Percentiles rank a stretch among this genome's conserved stretches.
These are phyloP conservation scores for Calonectria crousiana DNA, from an alignment of 2,329 filamentous ascomycete genomes.

Conservation along the genomic window DNA sequence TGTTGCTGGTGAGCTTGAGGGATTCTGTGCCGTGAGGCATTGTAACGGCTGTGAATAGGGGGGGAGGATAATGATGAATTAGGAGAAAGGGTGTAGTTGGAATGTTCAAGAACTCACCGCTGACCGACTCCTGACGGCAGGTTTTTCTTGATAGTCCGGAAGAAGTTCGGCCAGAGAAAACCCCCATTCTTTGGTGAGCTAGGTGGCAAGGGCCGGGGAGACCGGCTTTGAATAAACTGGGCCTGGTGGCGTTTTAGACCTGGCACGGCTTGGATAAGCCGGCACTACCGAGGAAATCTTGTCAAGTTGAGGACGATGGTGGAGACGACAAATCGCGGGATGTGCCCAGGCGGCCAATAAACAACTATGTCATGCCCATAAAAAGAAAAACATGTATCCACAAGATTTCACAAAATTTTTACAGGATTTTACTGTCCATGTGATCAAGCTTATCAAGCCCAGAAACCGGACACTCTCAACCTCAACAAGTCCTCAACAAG, in stretches of 20 bases:
- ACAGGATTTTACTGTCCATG: neutral
- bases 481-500: neutral
- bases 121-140: conserved; percentile 31
- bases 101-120: conserved; percentile 35
- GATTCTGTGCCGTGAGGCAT: conserved; percentile 30
- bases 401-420: neutral
- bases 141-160: conserved; percentile 37
- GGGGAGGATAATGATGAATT: neutral
- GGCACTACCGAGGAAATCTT: neutral
- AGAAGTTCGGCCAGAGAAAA: conserved; percentile 34
- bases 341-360: neutral
- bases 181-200: conserved; percentile 16
- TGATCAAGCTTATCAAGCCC: neutral
- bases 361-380: neutral
- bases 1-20: conserved; percentile 45
- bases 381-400: neutral
- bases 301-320: neutral
- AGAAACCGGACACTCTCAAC: neutral
- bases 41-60: conserved; percentile 3
- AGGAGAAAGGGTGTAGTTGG: conserved; percentile 23
- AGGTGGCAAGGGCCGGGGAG: conserved; percentile 9
- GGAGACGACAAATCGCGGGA: neutral
- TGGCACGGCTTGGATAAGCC: conserved; percentile 5
- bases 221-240: conserved; percentile 19
- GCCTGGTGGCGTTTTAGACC: conserved; percentile 21